Conservation (phyloP, 352 stramenopile genomes). For the Globisporangium splendens region DNA sequence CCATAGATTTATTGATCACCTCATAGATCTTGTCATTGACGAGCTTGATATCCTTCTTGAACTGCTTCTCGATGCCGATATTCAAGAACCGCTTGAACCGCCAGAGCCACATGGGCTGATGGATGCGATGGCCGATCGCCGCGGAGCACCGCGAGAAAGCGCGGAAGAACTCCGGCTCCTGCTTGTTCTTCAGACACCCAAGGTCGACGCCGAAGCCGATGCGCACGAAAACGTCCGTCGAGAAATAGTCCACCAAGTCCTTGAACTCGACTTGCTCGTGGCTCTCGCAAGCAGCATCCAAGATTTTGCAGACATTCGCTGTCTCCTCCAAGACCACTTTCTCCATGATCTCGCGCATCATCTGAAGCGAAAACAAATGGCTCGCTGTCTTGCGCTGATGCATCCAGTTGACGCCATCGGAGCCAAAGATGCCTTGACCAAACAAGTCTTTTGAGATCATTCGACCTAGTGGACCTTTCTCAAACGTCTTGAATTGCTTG, state of each 20-base stretch:
- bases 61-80: slow-evolving; percentile 28
- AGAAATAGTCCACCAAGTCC: slow-evolving; percentile 41
- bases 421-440: slow-evolving; percentile 64
- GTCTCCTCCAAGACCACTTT: slow-evolving; percentile 34
- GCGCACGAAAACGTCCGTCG: slow-evolving; percentile 64
- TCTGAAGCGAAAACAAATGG: slow-evolving; percentile 80
- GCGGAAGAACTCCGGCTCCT: slow-evolving; percentile 29
- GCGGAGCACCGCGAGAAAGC: slow-evolving; percentile 28
- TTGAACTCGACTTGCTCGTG: slow-evolving; percentile 32
- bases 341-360: slow-evolving; percentile 54
- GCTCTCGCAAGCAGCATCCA: slow-evolving; percentile 10
- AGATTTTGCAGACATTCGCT: slow-evolving; percentile 22
- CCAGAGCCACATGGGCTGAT: slow-evolving; percentile 47
- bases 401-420: slow-evolving; percentile 61
- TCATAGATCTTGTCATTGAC: slow-evolving; percentile 41
- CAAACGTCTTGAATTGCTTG: slow-evolving; percentile 71
- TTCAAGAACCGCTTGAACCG: slow-evolving; percentile 27
- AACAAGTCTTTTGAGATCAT: slow-evolving; percentile 46
- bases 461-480: slow-evolving; percentile 46
- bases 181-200: slow-evolving; percentile 21
- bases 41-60: slow-evolving; percentile 25
- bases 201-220: slow-evolving; percentile 67
- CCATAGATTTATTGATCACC: slow-evolving; percentile 41
- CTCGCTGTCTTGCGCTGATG: slow-evolving; percentile 76
- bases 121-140: slow-evolving; percentile 26